Base-by-base conservation (phyloP, 2,329 filamentous ascomycete species). In the Albophoma yamanashiensis region DNA sequence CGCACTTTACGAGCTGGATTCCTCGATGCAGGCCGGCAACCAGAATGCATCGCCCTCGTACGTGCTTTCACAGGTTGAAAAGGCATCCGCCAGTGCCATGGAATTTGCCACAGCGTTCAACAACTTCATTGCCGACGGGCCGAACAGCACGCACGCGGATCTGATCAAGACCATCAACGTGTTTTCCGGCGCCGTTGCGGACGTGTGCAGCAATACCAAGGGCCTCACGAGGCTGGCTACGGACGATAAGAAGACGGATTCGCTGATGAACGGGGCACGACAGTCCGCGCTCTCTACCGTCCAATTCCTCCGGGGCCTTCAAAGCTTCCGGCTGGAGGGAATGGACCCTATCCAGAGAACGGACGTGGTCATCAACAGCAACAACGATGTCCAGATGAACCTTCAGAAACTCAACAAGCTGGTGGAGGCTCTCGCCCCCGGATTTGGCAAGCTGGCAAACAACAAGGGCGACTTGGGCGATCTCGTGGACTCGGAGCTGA, bases 81-180 rank as follows among this genome's bases (percentile, higher is more conserved):
- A 97, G 78, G 92, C 94, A 0, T 94, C 92, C 9, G 86, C 92
- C 12, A 96, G 87, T 65, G 91, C 94, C 15, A 97, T 95, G 74
- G 94, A 99, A 72, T 99, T 99, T 74, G 94, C 93, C 1, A 97
- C 93, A 0, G 88, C 94, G 0, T 99, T 97, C 81, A 99, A 97
- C 79, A 96, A 96, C 75, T 97, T 95, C 74, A 95, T 99, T 68
- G 94, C 93, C 9, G 94, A 99, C 70, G 94, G 94, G 0, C 92
- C 93, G 6, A 96, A 92, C 73, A 91, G 90, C 71, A 87, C 87
- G 12, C 91, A 97, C 69, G 85, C 89, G 2, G 92, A 96, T 62
- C 89, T 99, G 62, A 97, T 97, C 74, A 92, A 92, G 71, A 91
- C 91, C 0, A 89, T 96, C 67, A 94, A 91, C 69, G 84, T 92